Evolutionary conservation across 495 filamentous ascomycete genomes (phyloP).

Genomic region (Neurospora sp.): DNA sequence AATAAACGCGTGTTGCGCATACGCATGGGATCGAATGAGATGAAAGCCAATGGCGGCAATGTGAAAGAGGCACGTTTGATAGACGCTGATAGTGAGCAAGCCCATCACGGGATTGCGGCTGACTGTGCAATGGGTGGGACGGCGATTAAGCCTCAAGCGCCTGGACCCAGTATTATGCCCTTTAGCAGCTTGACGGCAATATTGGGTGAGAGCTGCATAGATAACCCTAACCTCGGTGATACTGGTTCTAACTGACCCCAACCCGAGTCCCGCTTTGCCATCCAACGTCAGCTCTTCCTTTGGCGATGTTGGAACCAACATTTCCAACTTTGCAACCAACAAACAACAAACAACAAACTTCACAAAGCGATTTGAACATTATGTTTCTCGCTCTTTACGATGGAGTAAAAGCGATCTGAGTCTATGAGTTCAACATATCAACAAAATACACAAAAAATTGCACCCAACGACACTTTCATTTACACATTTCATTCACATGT

Average conservation of each 20-base stretch:
- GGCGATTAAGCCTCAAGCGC: conserved; percentile 10
- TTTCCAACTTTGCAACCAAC: neutral
- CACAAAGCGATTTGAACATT: neutral
- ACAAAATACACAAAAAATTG: neutral
- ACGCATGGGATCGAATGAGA: neutral
- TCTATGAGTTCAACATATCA: neutral
- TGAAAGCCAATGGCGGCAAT: neutral
- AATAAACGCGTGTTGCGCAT: neutral
- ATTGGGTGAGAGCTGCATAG: neutral
- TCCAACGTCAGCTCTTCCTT: conserved; percentile 14
- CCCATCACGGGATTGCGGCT: conserved; percentile 7
- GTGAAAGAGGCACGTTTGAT: neutral
- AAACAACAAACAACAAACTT: neutral
- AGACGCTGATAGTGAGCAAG: neutral
- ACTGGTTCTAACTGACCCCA: neutral
- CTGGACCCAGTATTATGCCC: neutral
- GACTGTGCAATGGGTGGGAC: conserved; percentile 7
- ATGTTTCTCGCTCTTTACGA: neutral
- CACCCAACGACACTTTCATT: neutral
- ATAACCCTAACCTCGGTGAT: neutral
- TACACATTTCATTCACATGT: neutral
- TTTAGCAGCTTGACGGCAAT: neutral
- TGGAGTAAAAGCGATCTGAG: neutral
- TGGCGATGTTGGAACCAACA: neutral
- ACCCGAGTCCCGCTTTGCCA: neutral